phyloP scores from a whole-genome alignment of 805 yeast species.

The Tetrapisispora arboricola region DNA sequence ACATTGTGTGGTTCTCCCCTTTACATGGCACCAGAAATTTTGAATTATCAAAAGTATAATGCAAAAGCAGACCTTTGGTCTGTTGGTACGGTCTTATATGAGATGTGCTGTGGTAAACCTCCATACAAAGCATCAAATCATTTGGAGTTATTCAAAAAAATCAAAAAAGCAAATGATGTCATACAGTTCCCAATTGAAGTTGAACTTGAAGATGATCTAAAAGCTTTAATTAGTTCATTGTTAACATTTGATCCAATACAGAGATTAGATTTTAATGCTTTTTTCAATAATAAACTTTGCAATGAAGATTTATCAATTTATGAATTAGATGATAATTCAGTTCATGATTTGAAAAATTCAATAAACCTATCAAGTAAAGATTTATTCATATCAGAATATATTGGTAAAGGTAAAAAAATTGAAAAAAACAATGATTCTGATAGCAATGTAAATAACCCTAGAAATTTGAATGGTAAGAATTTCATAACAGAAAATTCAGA shows the following conservation, averaged over 20 bases:
- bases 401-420: background rate
- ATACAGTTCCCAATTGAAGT: constrained; percentile 67
- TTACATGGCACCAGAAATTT: constrained; percentile 97
- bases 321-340: constrained; percentile 32
- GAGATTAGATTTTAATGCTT: constrained; percentile 80
- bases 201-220: constrained; percentile 53
- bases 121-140: constrained; percentile 93
- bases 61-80: constrained; percentile 98
- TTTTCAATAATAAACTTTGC: constrained; percentile 66
- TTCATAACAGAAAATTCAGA: background rate
- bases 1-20: constrained; percentile 96
- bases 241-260: constrained; percentile 78
- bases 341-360: constrained; percentile 51
- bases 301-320: constrained; percentile 36
- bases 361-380: constrained; percentile 55
- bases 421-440: constrained; percentile 6
- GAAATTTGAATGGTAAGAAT: background rate
- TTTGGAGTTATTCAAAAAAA: constrained; percentile 76
- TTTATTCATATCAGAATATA: constrained; percentile 74
- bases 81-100: constrained; percentile 91
- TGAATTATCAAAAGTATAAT: constrained; percentile 87
- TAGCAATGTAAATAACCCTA: too few species aligned
- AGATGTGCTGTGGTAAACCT: constrained; percentile 93
- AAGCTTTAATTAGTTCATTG: constrained; percentile 60
- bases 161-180: constrained; percentile 69